These are phyloP conservation scores for Paramecium caudatum DNA, from an alignment of 73 alveolate species.

Conservation along the genomic window DNA sequence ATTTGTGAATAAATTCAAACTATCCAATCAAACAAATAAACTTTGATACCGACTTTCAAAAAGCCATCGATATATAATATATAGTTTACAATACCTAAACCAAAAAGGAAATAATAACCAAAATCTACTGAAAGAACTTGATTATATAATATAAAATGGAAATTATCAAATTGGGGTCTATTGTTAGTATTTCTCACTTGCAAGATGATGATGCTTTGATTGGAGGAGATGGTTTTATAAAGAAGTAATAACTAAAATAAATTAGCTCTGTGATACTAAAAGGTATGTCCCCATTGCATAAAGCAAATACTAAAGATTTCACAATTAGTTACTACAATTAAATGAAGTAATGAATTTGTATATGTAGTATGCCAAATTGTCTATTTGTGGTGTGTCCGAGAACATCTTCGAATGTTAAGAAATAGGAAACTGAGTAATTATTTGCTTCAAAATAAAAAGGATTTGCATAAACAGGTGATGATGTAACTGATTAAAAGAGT, in stretches of 20 bases:
- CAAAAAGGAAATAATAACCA: no score
- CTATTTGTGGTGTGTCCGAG: constrained; percentile 71
- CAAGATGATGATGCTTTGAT: constrained; percentile 75
- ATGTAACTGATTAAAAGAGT: constrained; percentile 62
- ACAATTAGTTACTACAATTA: not conserved
- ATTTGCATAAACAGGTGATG: not conserved
- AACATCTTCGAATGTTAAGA: constrained; percentile 63
- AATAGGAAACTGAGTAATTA: constrained; percentile 15
- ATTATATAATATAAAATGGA: constrained; percentile 7
- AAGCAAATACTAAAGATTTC: constrained; percentile 58
- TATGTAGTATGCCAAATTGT: constrained; percentile 61
- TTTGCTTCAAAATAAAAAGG: constrained; percentile 8
- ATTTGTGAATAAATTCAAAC: no score
- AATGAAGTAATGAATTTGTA: constrained; percentile 17
- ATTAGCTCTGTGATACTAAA: constrained; percentile 47
- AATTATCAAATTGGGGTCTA: constrained; percentile 60
- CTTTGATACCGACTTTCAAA: no score
- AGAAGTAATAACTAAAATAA: constrained; percentile 35
- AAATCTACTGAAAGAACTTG: no score
- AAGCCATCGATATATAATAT: no score
- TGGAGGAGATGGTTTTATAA: constrained; percentile 72
- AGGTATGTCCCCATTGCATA: constrained; percentile 26
- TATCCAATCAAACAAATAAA: no score
- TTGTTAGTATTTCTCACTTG: constrained; percentile 69
- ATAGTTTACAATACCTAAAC: no score